Evolutionary conservation across 257 asterid genomes (phyloP).

Genomic region (Solanum pinnatisectum): DNA sequence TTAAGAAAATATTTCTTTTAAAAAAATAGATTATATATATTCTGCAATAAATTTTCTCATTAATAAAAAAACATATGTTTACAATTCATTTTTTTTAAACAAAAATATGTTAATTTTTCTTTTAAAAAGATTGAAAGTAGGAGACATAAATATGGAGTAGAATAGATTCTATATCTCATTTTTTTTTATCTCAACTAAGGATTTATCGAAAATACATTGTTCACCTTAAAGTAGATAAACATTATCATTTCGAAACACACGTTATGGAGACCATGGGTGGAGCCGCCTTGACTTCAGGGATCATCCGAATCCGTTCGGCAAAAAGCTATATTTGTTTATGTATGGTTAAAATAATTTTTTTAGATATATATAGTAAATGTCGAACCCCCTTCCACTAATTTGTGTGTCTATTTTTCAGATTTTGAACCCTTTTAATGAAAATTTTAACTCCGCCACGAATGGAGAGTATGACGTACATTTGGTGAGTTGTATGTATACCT

Average conservation of each 20-base stretch:
- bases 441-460: fast-evolving
- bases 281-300: neutral
- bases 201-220: neutral
- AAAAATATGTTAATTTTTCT: too few species aligned
- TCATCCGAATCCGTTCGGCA: neutral
- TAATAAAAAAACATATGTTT: neutral
- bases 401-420: too few species aligned
- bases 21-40: neutral
- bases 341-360: too few species aligned
- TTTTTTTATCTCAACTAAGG: neutral
- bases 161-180: neutral
- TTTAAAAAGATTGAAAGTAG: neutral
- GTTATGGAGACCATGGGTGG: neutral
- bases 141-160: neutral
- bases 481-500: neutral
- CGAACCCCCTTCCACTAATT: fast-evolving
- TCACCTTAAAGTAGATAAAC: neutral
- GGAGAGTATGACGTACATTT: neutral
- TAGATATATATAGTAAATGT: too few species aligned
- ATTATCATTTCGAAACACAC: too few species aligned
- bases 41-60: neutral
- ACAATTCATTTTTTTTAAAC: neutral
- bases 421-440: fast-evolving
- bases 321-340: too few species aligned
- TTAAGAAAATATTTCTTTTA: neutral